Evolutionary conservation across 768 basidiomycete genomes (phyloP), one percentile per base, ranked within the genome.

Genomic region (Collybiopsis confluens): DNA sequence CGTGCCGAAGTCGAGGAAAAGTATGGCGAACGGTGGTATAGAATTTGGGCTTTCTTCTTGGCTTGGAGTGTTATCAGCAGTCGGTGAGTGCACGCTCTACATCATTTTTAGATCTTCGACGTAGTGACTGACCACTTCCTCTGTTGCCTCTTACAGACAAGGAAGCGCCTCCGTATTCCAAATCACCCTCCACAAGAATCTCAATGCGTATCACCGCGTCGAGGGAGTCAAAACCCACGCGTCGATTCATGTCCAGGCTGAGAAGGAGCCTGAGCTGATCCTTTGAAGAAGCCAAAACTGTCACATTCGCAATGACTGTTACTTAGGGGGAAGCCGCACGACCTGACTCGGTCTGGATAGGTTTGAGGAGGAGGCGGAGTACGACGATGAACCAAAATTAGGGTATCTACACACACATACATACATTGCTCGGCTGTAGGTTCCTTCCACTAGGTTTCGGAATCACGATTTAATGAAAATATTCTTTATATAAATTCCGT

Each of bases 11-110:
- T 97, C 46, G 58, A 89, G 36, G 92, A 74, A 53, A 88, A 86
- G 70, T 99, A 99, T 65, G 96, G 96, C 50, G 91, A 95, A 28
- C 79, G 82, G 62, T 93, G 92, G 92, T 98, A 88, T 76, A 81
- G 96, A 60, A 83, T 91, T 65, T 99, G 97, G 97, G 84, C 84
- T 3, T 98, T 88, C 81, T 99, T 99, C 86, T 81, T 99, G 28
- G 97, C 95, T 11, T 96, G 86, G 68, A 85, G 88, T 41, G 80
- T 79, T n/a, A 97, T 99, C 61, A 79, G 76, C 56, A 84, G 87
- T 60, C 81, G 92, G 85, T 85, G 53, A 41, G 78, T 69, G 18
- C 30, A 23, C 9, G 8, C 16, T 41, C 40, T 42, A 18, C n/a
- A 26, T 41, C 3, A 16, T 11, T 1, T n/a, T 27, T 15, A 4